Evolutionary conservation across 192 early-diverging fungal genomes (phyloP).

Genomic region (Umbelopsis isabellina): DNA sequence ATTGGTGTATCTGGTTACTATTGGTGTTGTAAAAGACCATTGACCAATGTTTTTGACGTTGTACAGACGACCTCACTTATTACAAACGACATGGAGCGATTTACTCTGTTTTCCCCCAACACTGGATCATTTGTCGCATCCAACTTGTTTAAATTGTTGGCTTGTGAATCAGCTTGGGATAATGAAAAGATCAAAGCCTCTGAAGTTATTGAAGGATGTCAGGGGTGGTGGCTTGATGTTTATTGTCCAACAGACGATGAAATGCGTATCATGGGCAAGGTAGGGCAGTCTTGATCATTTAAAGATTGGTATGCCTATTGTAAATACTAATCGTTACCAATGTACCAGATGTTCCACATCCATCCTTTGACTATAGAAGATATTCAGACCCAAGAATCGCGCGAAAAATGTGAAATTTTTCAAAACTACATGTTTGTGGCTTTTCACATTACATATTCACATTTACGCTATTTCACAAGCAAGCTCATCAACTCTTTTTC

Average conservation of each 20-base stretch:
- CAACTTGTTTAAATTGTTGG: neutral
- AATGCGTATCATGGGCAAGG: conserved; percentile 59
- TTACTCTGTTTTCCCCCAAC: neutral
- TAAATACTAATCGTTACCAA: neutral
- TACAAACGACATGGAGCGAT: conserved; percentile 2
- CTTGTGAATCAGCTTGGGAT: conserved; percentile 8
- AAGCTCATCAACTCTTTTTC: neutral
- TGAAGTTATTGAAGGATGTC: neutral
- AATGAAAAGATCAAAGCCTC: neutral
- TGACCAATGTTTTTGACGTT: neutral
- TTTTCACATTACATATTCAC: conserved; percentile 48
- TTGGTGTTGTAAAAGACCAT: too few species aligned
- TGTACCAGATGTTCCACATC: conserved; percentile 69
- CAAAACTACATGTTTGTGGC: conserved; percentile 87
- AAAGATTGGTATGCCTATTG: neutral
- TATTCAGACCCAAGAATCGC: conserved; percentile 78
- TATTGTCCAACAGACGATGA: conserved; percentile 64
- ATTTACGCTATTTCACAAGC: neutral
- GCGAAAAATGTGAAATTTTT: conserved; percentile 92
- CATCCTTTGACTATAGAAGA: conserved; percentile 92
- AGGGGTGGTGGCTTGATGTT: conserved; percentile 68
- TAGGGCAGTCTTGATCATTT: conserved; percentile 22
- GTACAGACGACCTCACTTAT: neutral
- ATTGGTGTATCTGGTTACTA: neutral
- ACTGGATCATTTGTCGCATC: neutral